These are phyloP conservation scores for Tolypocladium ovalisporum DNA, from an alignment of 2,329 filamentous ascomycete genomes.

Conservation along the genomic window DNA sequence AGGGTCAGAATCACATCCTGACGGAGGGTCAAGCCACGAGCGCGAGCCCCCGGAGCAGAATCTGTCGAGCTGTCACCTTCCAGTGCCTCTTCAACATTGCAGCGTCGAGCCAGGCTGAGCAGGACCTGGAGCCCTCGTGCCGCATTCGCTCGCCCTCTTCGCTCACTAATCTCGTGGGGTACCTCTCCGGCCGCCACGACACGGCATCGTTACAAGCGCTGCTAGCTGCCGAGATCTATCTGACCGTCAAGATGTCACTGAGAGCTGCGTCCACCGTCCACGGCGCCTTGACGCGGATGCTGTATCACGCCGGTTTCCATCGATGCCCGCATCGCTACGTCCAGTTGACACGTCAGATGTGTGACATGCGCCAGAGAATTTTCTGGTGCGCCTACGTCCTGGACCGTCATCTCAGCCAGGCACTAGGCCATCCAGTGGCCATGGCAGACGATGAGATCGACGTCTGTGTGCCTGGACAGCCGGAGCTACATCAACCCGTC, in stretches of 20 bases:
- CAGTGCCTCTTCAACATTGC: conserved; percentile 41
- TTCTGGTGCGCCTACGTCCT: conserved; percentile 28
- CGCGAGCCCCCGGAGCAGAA: conserved; percentile 24
- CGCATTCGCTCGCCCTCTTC: conserved; percentile 25
- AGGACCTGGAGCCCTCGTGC: conserved; percentile 11
- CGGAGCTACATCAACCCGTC: conserved; percentile 3
- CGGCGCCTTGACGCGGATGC: conserved; percentile 31
- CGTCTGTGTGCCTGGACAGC: conserved; percentile 20
- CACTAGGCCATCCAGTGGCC: conserved; percentile 22
- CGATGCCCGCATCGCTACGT: conserved; percentile 39
- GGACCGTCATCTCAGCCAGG: conserved; percentile 23
- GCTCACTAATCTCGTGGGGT: conserved; percentile 24
- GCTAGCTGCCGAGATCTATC: conserved; percentile 35
- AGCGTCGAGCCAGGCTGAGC: conserved; percentile 10
- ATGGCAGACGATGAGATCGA: conserved; percentile 26
- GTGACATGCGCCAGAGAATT: conserved; percentile 26
- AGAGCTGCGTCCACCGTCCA: conserved; percentile 36
- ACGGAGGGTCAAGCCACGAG: not conserved
- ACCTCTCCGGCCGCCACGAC: conserved; percentile 29
- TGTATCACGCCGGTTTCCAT: conserved; percentile 39
- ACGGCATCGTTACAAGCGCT: conserved; percentile 35
- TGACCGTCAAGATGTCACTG: conserved; percentile 35
- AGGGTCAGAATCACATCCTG: not conserved
- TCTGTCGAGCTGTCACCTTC: conserved; percentile 27
- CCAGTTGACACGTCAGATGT: conserved; percentile 22